phyloP scores from a whole-genome alignment of 129 eudicot species.

The Artemisia tridentata region DNA sequence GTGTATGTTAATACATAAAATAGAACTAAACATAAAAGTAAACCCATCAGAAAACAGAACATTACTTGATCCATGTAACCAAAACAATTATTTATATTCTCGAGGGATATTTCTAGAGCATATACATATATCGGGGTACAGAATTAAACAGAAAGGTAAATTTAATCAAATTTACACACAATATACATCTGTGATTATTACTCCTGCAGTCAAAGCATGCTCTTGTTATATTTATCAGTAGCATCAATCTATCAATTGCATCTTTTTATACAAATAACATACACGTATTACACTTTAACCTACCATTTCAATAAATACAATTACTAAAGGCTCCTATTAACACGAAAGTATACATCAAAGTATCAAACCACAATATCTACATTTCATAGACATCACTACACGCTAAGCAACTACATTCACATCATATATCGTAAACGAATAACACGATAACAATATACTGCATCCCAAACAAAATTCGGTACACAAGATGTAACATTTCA shows the following conservation, averaged over 20 bases:
- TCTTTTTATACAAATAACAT: neutral
- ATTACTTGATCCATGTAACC: too few species aligned
- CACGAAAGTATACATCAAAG: slow-evolving; percentile 4
- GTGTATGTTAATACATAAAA: neutral
- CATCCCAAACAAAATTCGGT: too few species aligned
- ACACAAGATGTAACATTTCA: too few species aligned
- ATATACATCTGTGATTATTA: neutral
- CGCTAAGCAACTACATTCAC: too few species aligned
- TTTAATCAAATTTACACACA: too few species aligned
- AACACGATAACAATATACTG: neutral
- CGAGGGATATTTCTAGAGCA: too few species aligned
- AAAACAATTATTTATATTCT: too few species aligned
- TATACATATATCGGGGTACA: too few species aligned
- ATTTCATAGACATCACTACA: too few species aligned
- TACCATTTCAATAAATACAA: neutral
- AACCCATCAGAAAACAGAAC: neutral
- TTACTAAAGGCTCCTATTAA: neutral
- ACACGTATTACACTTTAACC: neutral
- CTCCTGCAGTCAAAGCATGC: neutral
- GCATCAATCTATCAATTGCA: neutral
- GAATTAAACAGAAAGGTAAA: too few species aligned
- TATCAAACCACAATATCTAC: too few species aligned
- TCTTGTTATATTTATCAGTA: neutral
- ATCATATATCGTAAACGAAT: too few species aligned
- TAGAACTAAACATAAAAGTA: neutral